Percentiles rank a stretch among this genome's conserved stretches.
Conservation (phyloP, 73 alveolate species). For the Paramecium primaurelia region DNA sequence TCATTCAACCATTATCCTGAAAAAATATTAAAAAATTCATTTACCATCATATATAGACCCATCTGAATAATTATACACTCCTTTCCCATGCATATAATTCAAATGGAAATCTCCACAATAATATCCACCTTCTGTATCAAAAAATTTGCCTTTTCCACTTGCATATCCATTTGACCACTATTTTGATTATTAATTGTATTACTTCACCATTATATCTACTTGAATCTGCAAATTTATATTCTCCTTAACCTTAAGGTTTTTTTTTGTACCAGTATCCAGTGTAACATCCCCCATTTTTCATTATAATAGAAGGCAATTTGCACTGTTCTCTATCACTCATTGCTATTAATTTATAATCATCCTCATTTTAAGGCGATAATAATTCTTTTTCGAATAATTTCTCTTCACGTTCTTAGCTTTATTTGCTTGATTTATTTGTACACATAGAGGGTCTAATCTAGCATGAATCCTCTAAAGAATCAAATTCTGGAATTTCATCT, state of each 20-base stretch:
- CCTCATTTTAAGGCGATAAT: neutral
- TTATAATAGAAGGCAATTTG: neutral
- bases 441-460: neutral
- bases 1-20: conserved; percentile 1
- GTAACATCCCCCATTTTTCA: conserved; percentile 27
- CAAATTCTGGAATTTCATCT: conserved; percentile 15
- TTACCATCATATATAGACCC: conserved; percentile 11
- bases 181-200: neutral
- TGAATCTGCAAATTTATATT: neutral
- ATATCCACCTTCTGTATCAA: conserved; percentile 16
- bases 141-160: conserved; percentile 26
- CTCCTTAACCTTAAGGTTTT: conserved; percentile 32
- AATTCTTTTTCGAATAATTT: neutral
- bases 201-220: conserved; percentile 4
- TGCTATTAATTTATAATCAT: neutral
- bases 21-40: neutral
- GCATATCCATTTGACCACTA: conserved; percentile 39
- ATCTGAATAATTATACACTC: neutral
- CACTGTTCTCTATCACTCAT: neutral
- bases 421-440: neutral
- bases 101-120: conserved; percentile 24
- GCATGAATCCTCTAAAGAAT: neutral
- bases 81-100: neutral
- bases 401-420: neutral
- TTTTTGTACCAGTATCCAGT: conserved; percentile 27